Evolutionary conservation across 306 rosid genomes (phyloP).

Genomic region (Begonia masoniana): DNA sequence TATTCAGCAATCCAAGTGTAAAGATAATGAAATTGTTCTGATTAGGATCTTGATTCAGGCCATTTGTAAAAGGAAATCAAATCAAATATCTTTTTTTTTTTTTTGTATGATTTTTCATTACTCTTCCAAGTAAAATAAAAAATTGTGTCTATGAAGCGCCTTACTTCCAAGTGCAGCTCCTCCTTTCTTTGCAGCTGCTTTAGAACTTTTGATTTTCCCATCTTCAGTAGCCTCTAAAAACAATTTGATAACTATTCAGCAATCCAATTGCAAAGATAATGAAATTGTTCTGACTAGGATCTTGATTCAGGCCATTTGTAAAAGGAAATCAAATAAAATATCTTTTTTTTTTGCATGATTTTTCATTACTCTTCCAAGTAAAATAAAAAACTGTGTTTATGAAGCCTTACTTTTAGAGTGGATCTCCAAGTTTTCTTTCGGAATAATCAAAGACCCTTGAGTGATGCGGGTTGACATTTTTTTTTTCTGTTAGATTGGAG

Average conservation of each 20-base stretch:
- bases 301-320: too few relatives aligned
- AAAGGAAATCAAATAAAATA: background rate
- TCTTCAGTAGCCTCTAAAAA: constrained; percentile 16
- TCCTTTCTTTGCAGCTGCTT: constrained; percentile 26
- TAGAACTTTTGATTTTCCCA: constrained; percentile 17
- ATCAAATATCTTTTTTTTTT: background rate
- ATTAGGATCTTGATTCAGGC: too few relatives aligned
- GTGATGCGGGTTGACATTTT: constrained; percentile 23
- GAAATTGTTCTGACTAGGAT: too few relatives aligned
- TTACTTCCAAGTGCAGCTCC: constrained; percentile 5
- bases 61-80: too few relatives aligned
- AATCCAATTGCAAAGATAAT: too few relatives aligned
- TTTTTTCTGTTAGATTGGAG: too few relatives aligned
- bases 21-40: too few relatives aligned
- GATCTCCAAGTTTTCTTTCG: constrained; percentile 32
- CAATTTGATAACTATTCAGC: too few relatives aligned
- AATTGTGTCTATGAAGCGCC: too few relatives aligned
- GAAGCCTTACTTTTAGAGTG: constrained; percentile 20
- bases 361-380: background rate
- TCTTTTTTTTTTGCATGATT: too few relatives aligned
- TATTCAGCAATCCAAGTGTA: too few relatives aligned
- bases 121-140: background rate
- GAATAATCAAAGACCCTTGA: constrained; percentile 22
- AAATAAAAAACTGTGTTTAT: background rate
- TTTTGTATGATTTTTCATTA: too few relatives aligned